Conservation (phyloP, 2,329 filamentous ascomycete species). For the Diplodia sapinea region DNA sequence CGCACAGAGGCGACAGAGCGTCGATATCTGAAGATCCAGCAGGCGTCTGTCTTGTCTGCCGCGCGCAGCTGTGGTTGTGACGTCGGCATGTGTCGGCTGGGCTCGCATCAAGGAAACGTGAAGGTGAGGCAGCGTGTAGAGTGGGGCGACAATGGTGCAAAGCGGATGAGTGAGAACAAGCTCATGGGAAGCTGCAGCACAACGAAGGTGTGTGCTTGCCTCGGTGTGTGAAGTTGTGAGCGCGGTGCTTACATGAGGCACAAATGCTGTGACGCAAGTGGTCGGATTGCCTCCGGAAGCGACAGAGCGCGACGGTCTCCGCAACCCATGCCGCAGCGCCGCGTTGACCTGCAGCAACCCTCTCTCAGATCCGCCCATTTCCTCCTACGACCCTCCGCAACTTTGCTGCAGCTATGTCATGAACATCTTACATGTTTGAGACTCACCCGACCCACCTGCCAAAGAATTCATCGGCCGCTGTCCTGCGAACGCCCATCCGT, state of each 20-base stretch:
- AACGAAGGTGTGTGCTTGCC: background rate
- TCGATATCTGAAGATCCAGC: too few species aligned
- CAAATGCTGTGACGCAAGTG: slow-evolving; percentile 29
- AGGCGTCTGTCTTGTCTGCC: background rate
- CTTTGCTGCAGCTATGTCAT: slow-evolving; percentile 10
- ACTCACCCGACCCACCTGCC: background rate
- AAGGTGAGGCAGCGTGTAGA: background rate
- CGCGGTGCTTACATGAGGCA: slow-evolving; percentile 19
- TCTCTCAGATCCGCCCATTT: background rate
- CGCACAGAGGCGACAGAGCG: too few species aligned
- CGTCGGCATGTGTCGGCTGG: background rate
- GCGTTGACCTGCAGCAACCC: slow-evolving; percentile 18
- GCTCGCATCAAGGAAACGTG: background rate
- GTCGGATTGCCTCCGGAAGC: slow-evolving; percentile 10
- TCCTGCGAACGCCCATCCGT: slow-evolving; percentile 2
- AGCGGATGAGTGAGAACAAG: background rate
- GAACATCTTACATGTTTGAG: background rate
- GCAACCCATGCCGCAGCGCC: slow-evolving; percentile 17
- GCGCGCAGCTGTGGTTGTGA: too few species aligned
- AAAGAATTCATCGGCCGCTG: background rate
- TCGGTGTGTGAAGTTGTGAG: background rate
- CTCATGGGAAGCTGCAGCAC: background rate
- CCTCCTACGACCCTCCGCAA: slow-evolving; percentile 11
- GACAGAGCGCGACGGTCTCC: slow-evolving; percentile 12
- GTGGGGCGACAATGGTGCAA: too few species aligned